These are phyloP conservation scores for Ophiosphaerella narmari DNA, from an alignment of 2,329 filamentous ascomycete species.

Conservation along the genomic window DNA sequence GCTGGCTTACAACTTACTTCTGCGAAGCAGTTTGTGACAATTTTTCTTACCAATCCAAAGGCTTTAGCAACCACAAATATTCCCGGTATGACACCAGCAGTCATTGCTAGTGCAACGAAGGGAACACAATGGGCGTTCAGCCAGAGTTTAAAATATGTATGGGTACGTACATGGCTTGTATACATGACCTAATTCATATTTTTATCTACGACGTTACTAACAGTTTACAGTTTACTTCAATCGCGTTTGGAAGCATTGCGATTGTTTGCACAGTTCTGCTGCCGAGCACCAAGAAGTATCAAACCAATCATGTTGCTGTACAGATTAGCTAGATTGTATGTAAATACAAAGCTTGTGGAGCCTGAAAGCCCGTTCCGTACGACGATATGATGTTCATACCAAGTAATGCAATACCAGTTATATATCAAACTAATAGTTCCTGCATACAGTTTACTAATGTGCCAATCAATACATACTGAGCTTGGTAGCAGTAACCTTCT, in stretches of 20 bases:
- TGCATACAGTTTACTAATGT: too few relatives aligned
- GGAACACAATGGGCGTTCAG: conserved; percentile 37
- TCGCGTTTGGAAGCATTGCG: conserved; percentile 37
- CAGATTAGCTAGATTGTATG: conserved; percentile 16
- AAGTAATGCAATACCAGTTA: too few relatives aligned
- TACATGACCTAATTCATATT: not conserved
- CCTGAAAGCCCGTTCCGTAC: too few relatives aligned
- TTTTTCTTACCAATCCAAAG: conserved; percentile 32
- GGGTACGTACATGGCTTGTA: conserved; percentile 9
- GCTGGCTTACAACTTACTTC: conserved; percentile 47
- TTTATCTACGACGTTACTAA: not conserved
- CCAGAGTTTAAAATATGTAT: conserved; percentile 39
- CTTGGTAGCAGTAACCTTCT: too few relatives aligned
- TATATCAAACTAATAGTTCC: too few relatives aligned
- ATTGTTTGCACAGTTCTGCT: conserved; percentile 35
- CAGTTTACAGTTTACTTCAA: conserved; percentile 22
- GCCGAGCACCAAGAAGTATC: conserved; percentile 40
- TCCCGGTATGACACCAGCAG: conserved; percentile 32
- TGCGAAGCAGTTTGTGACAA: conserved; percentile 42
- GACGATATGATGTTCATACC: too few relatives aligned
- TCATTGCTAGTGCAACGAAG: conserved; percentile 31
- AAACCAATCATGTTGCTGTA: conserved; percentile 39
- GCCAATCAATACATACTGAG: too few relatives aligned
- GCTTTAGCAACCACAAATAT: conserved; percentile 18
- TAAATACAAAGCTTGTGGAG: not conserved